Evolutionary conservation across 805 yeast genomes (phyloP).

Genomic region (Brettanomyces anomalus): DNA sequence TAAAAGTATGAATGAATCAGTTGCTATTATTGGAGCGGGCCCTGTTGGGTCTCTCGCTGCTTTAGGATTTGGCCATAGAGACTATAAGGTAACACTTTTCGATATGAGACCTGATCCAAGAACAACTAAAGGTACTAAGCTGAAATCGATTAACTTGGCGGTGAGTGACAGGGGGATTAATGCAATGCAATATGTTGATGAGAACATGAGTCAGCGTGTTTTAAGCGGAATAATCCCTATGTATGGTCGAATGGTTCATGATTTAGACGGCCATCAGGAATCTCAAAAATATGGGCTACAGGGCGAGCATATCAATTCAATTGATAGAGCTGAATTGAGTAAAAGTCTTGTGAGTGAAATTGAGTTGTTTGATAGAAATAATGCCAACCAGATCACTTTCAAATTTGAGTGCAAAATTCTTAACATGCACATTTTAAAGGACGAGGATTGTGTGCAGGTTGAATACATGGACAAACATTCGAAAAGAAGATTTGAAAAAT

Average conservation of each 20-base stretch:
- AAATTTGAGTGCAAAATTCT: constrained; percentile 51
- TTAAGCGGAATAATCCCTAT: constrained; percentile 66
- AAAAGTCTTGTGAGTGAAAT: constrained; percentile 55
- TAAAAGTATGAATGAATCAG: constrained; percentile 17
- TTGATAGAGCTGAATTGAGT: constrained; percentile 68
- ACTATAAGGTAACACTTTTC: constrained; percentile 61
- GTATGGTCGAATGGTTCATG: constrained; percentile 88
- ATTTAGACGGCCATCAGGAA: constrained; percentile 48
- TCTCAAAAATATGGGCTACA: constrained; percentile 71
- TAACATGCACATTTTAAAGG: constrained; percentile 27
- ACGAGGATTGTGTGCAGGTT: constrained; percentile 6
- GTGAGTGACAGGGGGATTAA: constrained; percentile 78
- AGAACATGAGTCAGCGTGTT: constrained; percentile 45
- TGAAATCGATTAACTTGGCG: constrained; percentile 77
- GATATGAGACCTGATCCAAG: constrained; percentile 71
- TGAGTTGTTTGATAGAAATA: constrained; percentile 29
- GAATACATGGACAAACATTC: constrained; percentile 4
- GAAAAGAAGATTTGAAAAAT: constrained; percentile 10
- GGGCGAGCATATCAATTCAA: constrained; percentile 80
- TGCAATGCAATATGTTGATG: constrained; percentile 57
- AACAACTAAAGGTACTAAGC: constrained; percentile 15
- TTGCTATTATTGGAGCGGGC: constrained; percentile 80
- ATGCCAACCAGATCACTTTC: constrained; percentile 27
- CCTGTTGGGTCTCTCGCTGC: constrained; percentile 83
- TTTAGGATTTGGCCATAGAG: constrained; percentile 64